These are phyloP conservation scores for Carallia brachiata DNA, from an alignment of 345 rosid genomes.

Conservation along the genomic window DNA sequence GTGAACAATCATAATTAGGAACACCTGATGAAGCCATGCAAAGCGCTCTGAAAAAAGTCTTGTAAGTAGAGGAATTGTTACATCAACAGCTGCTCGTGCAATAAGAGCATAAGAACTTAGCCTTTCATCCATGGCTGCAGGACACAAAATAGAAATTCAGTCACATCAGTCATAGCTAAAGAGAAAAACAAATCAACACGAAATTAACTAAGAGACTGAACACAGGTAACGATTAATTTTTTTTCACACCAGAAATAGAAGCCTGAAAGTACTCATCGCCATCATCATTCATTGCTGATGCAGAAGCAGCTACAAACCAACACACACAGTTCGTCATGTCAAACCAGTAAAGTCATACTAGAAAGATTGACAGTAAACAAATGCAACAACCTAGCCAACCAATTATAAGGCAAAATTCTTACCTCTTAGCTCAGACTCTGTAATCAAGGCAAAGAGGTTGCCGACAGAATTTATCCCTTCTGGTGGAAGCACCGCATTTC, in stretches of 20 bases:
- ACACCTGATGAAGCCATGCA: slow-evolving; percentile 83
- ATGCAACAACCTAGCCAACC: slow-evolving; percentile 11
- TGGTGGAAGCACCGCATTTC: slow-evolving; percentile 62
- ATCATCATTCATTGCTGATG: slow-evolving; percentile 63
- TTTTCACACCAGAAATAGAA: slow-evolving; percentile 76
- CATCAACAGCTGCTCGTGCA: slow-evolving; percentile 84
- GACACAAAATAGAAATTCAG: slow-evolving; percentile 21
- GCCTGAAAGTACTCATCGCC: slow-evolving; percentile 67
- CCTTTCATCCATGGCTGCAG: slow-evolving; percentile 96
- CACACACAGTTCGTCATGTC: not conserved
- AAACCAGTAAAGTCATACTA: not conserved
- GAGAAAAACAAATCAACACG: not conserved
- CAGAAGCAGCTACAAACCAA: slow-evolving; percentile 52
- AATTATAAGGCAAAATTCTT: slow-evolving; percentile 13
- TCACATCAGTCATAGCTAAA: not conserved
- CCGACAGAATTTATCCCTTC: slow-evolving; percentile 87
- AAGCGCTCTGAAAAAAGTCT: slow-evolving; percentile 66
- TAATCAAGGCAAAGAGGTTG: slow-evolving; percentile 69
- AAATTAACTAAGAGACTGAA: not conserved
- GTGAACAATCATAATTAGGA: slow-evolving; percentile 17
- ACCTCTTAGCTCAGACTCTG: slow-evolving; percentile 86
- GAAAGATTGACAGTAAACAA: slow-evolving; percentile 22
- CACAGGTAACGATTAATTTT: slow-evolving; percentile 7
- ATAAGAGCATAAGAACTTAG: slow-evolving; percentile 93
- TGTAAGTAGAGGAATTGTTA: slow-evolving; percentile 74